Base-by-base conservation (phyloP, 129 eudicot species). In the Lonicera japonica region DNA sequence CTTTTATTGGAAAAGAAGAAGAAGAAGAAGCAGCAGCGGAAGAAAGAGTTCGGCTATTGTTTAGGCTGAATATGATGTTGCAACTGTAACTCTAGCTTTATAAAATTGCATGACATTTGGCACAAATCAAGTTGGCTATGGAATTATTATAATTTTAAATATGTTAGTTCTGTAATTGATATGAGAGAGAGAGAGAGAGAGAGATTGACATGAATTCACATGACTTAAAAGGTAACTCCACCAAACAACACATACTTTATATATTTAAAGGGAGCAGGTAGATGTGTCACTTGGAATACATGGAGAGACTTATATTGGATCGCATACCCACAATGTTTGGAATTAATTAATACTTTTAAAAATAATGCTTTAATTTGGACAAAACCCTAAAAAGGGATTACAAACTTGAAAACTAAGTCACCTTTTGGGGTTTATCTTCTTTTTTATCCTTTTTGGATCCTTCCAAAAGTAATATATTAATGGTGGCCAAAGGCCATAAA, bases 151-250 rank as follows among this genome's bases (percentile, higher is more conserved):
- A 29, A 29, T 1, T 6, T 29, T 29, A 29, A 29, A 29, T 29
- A 29, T 29, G 36, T 29, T 6, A 1, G 4, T 29, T 29, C 36
- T 29, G 2, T 6, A 29, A 29, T 29, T 29, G 36, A 29, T n/a
- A n/a, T 29, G 36, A 29, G 36, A 29, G 50, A 46, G 77, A 21
- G 52, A 36, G 50, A 43, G 50, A 43, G 40, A 52, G 54, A 60
- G 73, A 40, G 3, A 51, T 74, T 29, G 73, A 40, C 2, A 43
- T 74, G 67, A 68, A 54, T 78, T 78, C 82, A 83, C 88, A 87
- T 73, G 88, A 79, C 83, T 81, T 78, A 73, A 81, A 29, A 83
- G 85, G 75, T 70, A 83, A 81, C 86, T 83, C 90, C 95, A 87
- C 90, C 79, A 60, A 77, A 64, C 67, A n/a, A n/a, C 71, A 64